A percentile compares a stretch with the other conserved stretches of the same genome.
These are phyloP conservation scores for Fusarium nygamai DNA, from an alignment of 2,329 filamentous ascomycete genomes.

Conservation along the genomic window DNA sequence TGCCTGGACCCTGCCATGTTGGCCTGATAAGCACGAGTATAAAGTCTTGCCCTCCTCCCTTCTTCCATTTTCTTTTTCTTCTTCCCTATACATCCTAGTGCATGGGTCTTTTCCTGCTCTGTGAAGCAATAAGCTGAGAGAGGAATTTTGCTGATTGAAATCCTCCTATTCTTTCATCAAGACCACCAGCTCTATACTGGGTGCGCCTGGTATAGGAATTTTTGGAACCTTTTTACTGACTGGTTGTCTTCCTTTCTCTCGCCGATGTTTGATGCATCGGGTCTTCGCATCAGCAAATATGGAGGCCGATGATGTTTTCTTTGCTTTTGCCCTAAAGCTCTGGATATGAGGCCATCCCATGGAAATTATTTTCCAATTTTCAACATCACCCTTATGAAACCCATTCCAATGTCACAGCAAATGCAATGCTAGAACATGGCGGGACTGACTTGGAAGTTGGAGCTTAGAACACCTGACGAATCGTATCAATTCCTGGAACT, in stretches of 20 bases:
- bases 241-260: not conserved
- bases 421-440: too few species aligned
- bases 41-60: not conserved
- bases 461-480: not conserved
- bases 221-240: not conserved
- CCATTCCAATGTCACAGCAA: not conserved
- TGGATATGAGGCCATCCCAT: not conserved
- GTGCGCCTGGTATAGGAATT: not conserved
- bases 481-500: not conserved
- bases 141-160: not conserved
- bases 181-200: not conserved
- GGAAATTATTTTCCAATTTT: not conserved
- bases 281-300: not conserved
- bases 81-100: not conserved
- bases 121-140: constrained; percentile 5
- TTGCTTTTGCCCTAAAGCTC: not conserved
- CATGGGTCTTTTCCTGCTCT: not conserved
- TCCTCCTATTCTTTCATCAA: not conserved
- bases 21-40: not conserved
- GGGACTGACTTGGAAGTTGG: not conserved
- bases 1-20: not conserved
- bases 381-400: not conserved
- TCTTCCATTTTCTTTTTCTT: not conserved
- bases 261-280: not conserved
- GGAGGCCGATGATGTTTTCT: not conserved